phyloP scores from a whole-genome alignment of 2,329 filamentous ascomycete genomes.

The Dactylellina sp. region DNA sequence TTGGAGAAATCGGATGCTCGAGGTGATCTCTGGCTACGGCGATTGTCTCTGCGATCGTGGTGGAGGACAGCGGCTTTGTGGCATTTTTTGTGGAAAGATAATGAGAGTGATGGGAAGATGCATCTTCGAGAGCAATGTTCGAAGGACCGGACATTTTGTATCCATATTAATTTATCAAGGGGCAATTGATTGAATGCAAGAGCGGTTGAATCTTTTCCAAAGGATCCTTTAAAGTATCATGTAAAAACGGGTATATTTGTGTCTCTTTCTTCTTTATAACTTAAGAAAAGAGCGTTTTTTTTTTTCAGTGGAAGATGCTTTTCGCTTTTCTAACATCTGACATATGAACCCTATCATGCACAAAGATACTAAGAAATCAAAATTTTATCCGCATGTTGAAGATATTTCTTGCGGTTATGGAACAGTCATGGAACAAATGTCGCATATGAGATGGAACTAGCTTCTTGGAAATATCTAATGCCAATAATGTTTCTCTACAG shows the following conservation, averaged over 20 bases:
- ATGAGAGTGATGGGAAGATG: conserved; percentile 24
- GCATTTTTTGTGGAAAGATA: conserved; percentile 62
- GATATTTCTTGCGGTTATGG: conserved; percentile 16
- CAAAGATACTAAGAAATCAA: not conserved
- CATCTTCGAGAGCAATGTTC: not conserved
- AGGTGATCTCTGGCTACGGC: conserved; percentile 63
- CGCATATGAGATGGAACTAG: conserved; percentile 17
- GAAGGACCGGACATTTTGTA: conserved; percentile 16
- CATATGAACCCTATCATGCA: conserved; percentile 20
- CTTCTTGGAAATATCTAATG: conserved; percentile 5
- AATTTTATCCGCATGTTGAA: conserved; percentile 27
- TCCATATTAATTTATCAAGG: too few species aligned
- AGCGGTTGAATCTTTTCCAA: too few species aligned
- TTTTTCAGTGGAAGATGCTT: too few species aligned
- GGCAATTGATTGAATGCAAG: too few species aligned
- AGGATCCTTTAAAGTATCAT: too few species aligned
- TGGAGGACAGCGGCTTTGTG: conserved; percentile 60
- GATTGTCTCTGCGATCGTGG: conserved; percentile 62
- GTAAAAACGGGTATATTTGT: too few species aligned
- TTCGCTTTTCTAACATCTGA: not conserved
- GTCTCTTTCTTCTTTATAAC: not conserved
- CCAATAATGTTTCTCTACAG: conserved; percentile 20
- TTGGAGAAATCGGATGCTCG: conserved; percentile 56
- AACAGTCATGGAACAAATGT: conserved; percentile 3
- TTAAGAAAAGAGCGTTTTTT: too few species aligned